Evolutionary conservation across 345 rosid species (phyloP).

Genomic region (Clarkia xantiana): DNA sequence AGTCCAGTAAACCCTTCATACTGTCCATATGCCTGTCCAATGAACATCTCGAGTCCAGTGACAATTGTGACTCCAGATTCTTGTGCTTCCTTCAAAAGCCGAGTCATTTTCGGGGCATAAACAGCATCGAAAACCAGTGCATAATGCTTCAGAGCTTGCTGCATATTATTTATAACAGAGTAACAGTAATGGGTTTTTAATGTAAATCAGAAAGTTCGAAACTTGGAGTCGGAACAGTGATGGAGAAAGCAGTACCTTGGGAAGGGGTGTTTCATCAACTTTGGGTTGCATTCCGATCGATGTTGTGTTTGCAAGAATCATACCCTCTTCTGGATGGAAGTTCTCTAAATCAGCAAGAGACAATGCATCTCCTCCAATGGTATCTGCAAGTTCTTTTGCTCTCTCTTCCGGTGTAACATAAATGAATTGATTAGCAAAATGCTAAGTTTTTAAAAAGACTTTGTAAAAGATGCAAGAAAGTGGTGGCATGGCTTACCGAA

Average conservation of each 20-base stretch:
- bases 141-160: constrained; percentile 61
- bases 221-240: not conserved
- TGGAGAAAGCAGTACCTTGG: constrained; percentile 35
- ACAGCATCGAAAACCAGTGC: constrained; percentile 77
- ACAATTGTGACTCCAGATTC: constrained; percentile 64
- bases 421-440: not conserved
- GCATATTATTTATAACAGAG: constrained; percentile 4
- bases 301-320: constrained; percentile 89
- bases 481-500: constrained; percentile 25
- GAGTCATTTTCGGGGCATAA: constrained; percentile 71
- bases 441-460: no score
- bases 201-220: no score
- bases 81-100: constrained; percentile 69
- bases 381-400: constrained; percentile 59
- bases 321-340: constrained; percentile 62
- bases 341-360: constrained; percentile 52
- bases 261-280: constrained; percentile 63
- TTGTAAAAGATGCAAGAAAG: no score
- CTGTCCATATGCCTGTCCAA: constrained; percentile 80
- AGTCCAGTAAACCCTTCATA: constrained; percentile 64
- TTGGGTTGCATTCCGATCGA: constrained; percentile 96
- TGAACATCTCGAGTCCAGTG: constrained; percentile 81
- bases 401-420: constrained; percentile 33
- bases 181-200: no score
- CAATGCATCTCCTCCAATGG: constrained; percentile 61